Conservation (phyloP, 2,329 filamentous ascomycete genomes). For the Fusarium foetens region DNA sequence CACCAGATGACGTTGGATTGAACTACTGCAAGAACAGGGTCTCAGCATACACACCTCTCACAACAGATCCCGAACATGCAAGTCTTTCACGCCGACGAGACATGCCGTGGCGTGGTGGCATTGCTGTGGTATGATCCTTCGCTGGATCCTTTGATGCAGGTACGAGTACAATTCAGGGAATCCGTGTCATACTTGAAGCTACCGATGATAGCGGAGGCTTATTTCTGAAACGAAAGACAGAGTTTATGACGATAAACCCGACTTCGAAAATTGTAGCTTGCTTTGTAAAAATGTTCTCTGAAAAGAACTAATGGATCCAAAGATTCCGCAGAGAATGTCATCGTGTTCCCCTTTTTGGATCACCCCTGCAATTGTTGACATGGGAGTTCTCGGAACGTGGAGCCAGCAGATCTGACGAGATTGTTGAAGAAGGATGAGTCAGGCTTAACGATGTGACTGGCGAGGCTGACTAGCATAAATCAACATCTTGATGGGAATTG, state of each 20-base stretch:
- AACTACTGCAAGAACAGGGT: conserved; percentile 46
- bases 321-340: conserved; percentile 17
- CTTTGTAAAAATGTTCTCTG: background rate
- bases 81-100: conserved; percentile 15
- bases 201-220: background rate
- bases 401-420: background rate
- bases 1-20: conserved; percentile 43
- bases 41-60: conserved; percentile 25
- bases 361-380: background rate
- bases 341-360: conserved; percentile 28
- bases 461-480: conserved; percentile 10
- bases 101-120: conserved; percentile 28
- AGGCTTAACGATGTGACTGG: background rate
- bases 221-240: background rate
- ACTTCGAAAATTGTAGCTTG: conserved; percentile 6
- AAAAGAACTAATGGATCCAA: conserved; percentile 1
- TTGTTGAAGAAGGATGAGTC: conserved; percentile 15
- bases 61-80: conserved; percentile 24
- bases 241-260: background rate
- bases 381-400: conserved; percentile 10
- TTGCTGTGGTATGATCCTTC: conserved; percentile 32
- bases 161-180: background rate
- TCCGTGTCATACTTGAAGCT: conserved; percentile 1
- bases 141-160: conserved; percentile 17
- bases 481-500: background rate